These are phyloP conservation scores for Auricularia heimuer DNA, from an alignment of 768 basidiomycete genomes.

Conservation along the genomic window DNA sequence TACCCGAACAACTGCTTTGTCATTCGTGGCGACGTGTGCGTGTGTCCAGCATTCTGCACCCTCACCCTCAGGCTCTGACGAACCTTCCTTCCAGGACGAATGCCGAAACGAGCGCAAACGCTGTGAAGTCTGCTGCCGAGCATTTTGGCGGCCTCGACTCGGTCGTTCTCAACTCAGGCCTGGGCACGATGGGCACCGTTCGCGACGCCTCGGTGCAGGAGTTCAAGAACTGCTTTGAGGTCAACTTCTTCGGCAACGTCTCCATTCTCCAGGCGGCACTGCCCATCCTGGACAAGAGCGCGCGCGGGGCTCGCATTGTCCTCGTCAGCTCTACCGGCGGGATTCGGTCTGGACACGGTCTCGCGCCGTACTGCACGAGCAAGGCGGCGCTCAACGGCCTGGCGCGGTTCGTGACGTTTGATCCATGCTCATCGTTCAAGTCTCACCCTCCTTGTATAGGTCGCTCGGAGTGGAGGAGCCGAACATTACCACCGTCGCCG, in stretches of 20 bases:
- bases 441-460: background rate
- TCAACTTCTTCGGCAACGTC: background rate
- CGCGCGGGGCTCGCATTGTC: background rate
- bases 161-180: background rate
- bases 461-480: background rate
- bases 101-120: background rate
- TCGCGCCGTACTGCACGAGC: background rate
- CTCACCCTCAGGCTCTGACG: background rate
- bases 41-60: background rate
- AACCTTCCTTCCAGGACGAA: background rate
- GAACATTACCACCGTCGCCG: background rate
- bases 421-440: background rate
- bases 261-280: background rate
- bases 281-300: background rate
- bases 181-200: background rate
- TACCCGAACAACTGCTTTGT: background rate
- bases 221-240: background rate
- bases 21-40: background rate
- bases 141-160: background rate
- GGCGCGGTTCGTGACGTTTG: background rate
- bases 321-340: background rate
- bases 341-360: background rate
- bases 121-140: background rate
- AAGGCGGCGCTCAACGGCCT: background rate
- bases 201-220: background rate